A percentile compares a stretch with the other conserved stretches of the same genome.
Evolutionary conservation across 2,329 filamentous ascomycete species (phyloP).

Genomic region (Stachybotrys elegans): DNA sequence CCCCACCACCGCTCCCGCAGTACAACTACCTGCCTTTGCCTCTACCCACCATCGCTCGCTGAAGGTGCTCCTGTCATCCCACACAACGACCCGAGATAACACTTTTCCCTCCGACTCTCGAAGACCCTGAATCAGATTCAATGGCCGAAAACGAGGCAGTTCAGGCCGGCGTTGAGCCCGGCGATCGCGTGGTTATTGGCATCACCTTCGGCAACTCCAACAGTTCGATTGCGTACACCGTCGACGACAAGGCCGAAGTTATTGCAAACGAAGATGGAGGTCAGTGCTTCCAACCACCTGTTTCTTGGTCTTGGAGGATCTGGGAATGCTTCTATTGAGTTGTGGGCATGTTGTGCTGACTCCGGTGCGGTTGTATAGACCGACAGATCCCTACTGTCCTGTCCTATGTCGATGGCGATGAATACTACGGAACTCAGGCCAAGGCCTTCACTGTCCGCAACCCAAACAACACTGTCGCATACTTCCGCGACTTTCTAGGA

Average conservation of each 20-base stretch:
- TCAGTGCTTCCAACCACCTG: too few relatives aligned
- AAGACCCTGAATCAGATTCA: slow-evolving; percentile 5
- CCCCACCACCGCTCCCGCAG: slow-evolving; percentile 3
- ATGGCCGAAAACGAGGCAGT: slow-evolving; percentile 44
- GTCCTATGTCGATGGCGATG: slow-evolving; percentile 92
- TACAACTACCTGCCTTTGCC: slow-evolving; percentile 4
- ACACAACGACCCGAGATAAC: not conserved
- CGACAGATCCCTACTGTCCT: slow-evolving; percentile 93
- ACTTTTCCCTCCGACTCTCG: too few relatives aligned
- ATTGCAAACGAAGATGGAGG: slow-evolving; percentile 99
- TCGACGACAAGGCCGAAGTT: slow-evolving; percentile 92
- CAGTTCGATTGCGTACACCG: slow-evolving; percentile 91
- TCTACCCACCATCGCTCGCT: not conserved
- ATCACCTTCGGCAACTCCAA: slow-evolving; percentile 98
- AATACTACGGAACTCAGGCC: slow-evolving; percentile 93
- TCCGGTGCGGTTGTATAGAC: slow-evolving; percentile 48
- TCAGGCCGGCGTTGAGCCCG: slow-evolving; percentile 44
- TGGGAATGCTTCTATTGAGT: not conserved
- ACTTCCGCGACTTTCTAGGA: slow-evolving; percentile 93
- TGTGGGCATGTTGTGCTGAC: slow-evolving; percentile 7
- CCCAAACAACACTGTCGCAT: slow-evolving; percentile 85
- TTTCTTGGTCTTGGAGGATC: too few relatives aligned
- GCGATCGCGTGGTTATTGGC: slow-evolving; percentile 72
- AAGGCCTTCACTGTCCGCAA: slow-evolving; percentile 93
- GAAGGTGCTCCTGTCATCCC: slow-evolving; percentile 1